A percentile compares a stretch with the other conserved stretches of the same genome.
Conservation (phyloP, 768 basidiomycete genomes). For the Mycena leptocephala region DNA sequence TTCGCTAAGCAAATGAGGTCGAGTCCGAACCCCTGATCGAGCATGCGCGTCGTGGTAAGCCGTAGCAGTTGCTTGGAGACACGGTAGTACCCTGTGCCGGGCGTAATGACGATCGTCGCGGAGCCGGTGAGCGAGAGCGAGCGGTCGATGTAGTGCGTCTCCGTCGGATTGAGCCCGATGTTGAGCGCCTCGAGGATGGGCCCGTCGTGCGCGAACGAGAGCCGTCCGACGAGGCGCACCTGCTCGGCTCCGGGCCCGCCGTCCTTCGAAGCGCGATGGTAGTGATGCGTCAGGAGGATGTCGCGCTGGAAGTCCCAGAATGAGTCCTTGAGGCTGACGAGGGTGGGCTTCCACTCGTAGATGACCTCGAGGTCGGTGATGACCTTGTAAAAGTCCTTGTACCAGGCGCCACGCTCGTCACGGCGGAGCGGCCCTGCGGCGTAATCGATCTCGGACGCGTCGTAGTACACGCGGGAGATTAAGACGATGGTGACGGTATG, state of each 20-base stretch:
- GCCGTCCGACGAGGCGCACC: slow-evolving; percentile 81
- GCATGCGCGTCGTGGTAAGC: slow-evolving; percentile 92
- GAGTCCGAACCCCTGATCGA: slow-evolving; percentile 93
- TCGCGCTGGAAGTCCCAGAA: slow-evolving; percentile 94
- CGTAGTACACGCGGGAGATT: slow-evolving; percentile 94
- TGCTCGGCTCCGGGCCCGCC: slow-evolving; percentile 65
- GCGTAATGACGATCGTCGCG: slow-evolving; percentile 89
- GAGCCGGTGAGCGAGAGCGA: slow-evolving; percentile 92
- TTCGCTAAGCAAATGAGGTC: slow-evolving; percentile 93
- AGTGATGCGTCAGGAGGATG: slow-evolving; percentile 91
- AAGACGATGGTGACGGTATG: slow-evolving; percentile 96
- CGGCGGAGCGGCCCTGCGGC: slow-evolving; percentile 86
- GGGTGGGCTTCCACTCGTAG: slow-evolving; percentile 89
- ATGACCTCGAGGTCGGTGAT: slow-evolving; percentile 94
- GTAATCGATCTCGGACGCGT: slow-evolving; percentile 83
- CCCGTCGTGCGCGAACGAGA: slow-evolving; percentile 94
- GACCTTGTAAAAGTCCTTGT: slow-evolving; percentile 98
- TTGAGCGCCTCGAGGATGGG: slow-evolving; percentile 97
- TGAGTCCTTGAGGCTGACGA: slow-evolving; percentile 90
- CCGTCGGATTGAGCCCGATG: slow-evolving; percentile 91
- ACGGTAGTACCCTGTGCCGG: slow-evolving; percentile 94
- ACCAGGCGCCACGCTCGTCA: slow-evolving; percentile 85
- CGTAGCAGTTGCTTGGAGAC: slow-evolving; percentile 93
- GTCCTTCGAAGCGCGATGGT: slow-evolving; percentile 78
- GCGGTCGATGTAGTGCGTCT: slow-evolving; percentile 96